phyloP scores from a whole-genome alignment of 371 early-diverging fungal species.

The Lichtheimia ramosa region DNA sequence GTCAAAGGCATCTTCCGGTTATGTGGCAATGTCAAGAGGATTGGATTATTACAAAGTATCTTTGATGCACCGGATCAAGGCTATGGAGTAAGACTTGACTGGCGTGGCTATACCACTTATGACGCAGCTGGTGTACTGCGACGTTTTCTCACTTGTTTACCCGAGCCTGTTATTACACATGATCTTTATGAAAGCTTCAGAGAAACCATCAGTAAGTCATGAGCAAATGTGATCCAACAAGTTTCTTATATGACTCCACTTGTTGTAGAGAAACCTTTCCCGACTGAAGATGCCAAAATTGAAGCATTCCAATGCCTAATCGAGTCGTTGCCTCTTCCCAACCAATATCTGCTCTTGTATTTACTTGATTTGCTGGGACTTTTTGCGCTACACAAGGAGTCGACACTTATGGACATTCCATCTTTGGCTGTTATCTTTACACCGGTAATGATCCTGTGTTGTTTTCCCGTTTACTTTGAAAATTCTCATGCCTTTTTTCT shows the following conservation, averaged over 20 bases:
- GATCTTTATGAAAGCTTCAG: constrained; percentile 47
- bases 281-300: neutral
- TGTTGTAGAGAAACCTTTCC: neutral
- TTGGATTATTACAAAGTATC: constrained; percentile 46
- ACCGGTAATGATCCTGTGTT: constrained; percentile 33
- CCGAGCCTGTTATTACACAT: constrained; percentile 54
- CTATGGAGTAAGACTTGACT: constrained; percentile 50
- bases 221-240: too few relatives aligned
- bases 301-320: constrained; percentile 49
- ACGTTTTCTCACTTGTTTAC: constrained; percentile 53
- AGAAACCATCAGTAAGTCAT: constrained; percentile 38
- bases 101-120: constrained; percentile 52
- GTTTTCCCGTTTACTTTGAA: neutral
- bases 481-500: neutral
- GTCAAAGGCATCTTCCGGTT: constrained; percentile 27
- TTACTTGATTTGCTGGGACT: constrained; percentile 52
- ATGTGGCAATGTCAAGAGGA: constrained; percentile 44
- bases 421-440: constrained; percentile 62
- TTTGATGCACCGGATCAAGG: constrained; percentile 50
- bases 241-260: too few relatives aligned
- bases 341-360: constrained; percentile 59
- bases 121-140: constrained; percentile 60
- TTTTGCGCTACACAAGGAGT: constrained; percentile 42
- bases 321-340: constrained; percentile 46
- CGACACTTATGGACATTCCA: constrained; percentile 51